Evolutionary conservation across 257 asterid species (phyloP).

Genomic region (Fraxinus quadrangulata): DNA sequence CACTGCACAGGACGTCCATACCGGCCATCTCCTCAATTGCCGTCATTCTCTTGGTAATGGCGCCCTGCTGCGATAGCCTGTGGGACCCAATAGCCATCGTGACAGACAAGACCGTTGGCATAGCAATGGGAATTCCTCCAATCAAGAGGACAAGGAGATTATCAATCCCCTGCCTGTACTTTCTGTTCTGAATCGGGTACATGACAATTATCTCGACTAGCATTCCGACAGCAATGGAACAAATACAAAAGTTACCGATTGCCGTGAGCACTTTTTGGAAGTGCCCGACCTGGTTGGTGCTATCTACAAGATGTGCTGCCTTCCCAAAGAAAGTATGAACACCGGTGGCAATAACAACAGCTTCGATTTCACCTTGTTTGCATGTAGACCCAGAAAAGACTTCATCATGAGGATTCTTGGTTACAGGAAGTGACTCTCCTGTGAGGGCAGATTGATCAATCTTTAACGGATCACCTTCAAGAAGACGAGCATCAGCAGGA

Average conservation of each 20-base stretch:
- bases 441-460: constrained; percentile 89
- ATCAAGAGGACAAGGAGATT: constrained; percentile 81
- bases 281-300: constrained; percentile 91
- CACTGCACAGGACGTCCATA: constrained; percentile 95
- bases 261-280: constrained; percentile 93
- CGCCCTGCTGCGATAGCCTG: constrained; percentile 90
- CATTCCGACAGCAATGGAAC: constrained; percentile 85
- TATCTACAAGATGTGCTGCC: constrained; percentile 95
- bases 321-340: constrained; percentile 96
- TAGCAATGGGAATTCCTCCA: constrained; percentile 95
- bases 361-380: constrained; percentile 94
- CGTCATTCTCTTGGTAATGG: constrained; percentile 95
- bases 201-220: constrained; percentile 70
- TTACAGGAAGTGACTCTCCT: constrained; percentile 88
- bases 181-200: constrained; percentile 85
- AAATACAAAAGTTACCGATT: constrained; percentile 92
- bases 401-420: constrained; percentile 72
- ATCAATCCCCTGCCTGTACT: constrained; percentile 81
- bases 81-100: constrained; percentile 98
- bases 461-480: constrained; percentile 88
- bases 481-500: constrained; percentile 98
- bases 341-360: constrained; percentile 92
- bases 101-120: constrained; percentile 92
- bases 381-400: constrained; percentile 94
- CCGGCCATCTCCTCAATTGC: constrained; percentile 97